phyloP scores from a whole-genome alignment of 352 stramenopile species.

The Phytopythium litorale region DNA sequence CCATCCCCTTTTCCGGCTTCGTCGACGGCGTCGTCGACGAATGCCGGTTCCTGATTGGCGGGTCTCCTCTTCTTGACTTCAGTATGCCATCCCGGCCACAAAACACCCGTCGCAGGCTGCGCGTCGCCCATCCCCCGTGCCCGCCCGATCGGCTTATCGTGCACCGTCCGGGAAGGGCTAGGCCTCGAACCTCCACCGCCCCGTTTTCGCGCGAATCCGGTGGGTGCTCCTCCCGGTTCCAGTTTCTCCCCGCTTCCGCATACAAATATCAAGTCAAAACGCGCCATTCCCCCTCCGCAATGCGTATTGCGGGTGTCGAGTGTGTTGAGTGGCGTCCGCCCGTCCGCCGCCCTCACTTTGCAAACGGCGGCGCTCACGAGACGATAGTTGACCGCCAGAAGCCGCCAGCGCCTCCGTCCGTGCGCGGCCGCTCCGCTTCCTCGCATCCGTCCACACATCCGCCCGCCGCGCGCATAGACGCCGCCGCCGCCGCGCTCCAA shows the following conservation, averaged over 20 bases:
- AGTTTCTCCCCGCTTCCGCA: background rate
- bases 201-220: background rate
- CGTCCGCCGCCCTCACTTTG: background rate
- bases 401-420: too few relatives aligned
- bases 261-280: background rate
- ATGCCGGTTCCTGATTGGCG: background rate
- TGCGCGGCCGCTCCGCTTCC: background rate
- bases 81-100: background rate
- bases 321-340: background rate
- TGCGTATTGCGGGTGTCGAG: background rate
- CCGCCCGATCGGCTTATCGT: background rate
- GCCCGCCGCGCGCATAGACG: conserved; percentile 1
- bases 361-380: conserved; percentile 2
- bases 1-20: background rate
- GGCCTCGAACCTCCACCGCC: background rate
- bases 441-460: conserved; percentile 4
- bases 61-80: background rate
- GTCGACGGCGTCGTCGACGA: conserved; percentile 10
- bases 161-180: background rate
- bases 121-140: background rate
- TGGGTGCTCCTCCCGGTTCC: background rate
- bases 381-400: conserved; percentile 1
- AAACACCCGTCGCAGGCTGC: background rate
- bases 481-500: background rate
- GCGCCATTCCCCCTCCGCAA: background rate